A percentile compares a stretch with the other conserved stretches of the same genome.
Evolutionary conservation across 257 asterid species (phyloP).

Genomic region (Perilla frutescens): DNA sequence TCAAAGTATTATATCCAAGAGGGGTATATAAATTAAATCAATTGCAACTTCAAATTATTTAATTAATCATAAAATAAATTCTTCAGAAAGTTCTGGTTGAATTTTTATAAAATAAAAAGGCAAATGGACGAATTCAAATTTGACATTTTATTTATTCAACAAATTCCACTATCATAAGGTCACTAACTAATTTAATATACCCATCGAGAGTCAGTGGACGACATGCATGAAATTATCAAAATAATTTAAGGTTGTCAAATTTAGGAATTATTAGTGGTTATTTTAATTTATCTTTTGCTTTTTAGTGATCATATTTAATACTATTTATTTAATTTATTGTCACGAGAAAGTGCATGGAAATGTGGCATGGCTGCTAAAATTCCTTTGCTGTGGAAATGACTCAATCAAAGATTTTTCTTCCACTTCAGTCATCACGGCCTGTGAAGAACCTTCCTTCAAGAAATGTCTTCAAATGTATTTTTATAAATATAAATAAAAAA

Average conservation of each 20-base stretch:
- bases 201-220: too few relatives aligned
- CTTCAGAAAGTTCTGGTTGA: background rate
- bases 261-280: background rate
- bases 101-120: background rate
- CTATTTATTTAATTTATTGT: background rate
- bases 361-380: slow-evolving; percentile 28
- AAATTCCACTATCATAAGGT: background rate
- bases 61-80: background rate
- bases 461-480: background rate
- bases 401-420: slow-evolving; percentile 30
- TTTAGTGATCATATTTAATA: background rate
- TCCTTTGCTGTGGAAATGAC: slow-evolving; percentile 14
- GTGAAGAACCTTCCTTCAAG: slow-evolving; percentile 24
- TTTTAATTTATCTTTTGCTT: background rate
- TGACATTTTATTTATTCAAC: background rate
- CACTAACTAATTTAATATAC: slow-evolving; percentile 5
- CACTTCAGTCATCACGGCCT: background rate
- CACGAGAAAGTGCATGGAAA: slow-evolving; percentile 36
- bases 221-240: background rate
- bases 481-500: too few relatives aligned
- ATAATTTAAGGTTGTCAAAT: background rate
- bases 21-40: too few relatives aligned
- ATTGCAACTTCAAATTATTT: background rate
- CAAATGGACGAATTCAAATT: background rate
- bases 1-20: too few relatives aligned